A percentile compares a stretch with the other conserved stretches of the same genome.
Conservation (phyloP, 2,329 filamentous ascomycete species). For the Cladosporium sp. region DNA sequence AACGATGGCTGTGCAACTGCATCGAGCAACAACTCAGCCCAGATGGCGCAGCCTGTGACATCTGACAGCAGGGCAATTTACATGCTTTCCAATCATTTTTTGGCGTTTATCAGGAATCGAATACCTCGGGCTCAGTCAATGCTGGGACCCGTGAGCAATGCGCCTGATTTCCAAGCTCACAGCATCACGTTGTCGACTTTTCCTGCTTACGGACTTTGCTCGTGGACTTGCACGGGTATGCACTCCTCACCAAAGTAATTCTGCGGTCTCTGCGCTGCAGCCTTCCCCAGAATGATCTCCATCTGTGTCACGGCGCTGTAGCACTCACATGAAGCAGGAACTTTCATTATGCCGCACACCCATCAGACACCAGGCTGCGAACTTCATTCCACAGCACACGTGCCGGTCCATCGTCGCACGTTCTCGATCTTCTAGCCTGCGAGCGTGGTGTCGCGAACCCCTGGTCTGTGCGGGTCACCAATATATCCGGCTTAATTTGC, state of each 20-base stretch:
- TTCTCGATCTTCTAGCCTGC: slow-evolving; percentile 12
- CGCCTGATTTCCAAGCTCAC: not conserved
- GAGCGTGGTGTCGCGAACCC: slow-evolving; percentile 17
- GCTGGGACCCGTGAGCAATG: not conserved
- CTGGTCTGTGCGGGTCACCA: slow-evolving; percentile 23
- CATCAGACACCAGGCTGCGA: slow-evolving; percentile 8
- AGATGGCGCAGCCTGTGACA: slow-evolving; percentile 3
- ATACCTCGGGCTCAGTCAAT: not conserved
- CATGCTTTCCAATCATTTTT: not conserved
- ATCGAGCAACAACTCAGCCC: not conserved
- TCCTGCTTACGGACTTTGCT: not conserved
- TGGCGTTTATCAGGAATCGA: not conserved
- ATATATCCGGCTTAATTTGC: not conserved
- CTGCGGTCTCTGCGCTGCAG: slow-evolving; percentile 4
- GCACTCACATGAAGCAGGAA: slow-evolving; percentile 11
- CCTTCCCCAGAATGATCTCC: slow-evolving; percentile 3
- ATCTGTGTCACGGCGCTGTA: not conserved
- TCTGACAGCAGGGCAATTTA: slow-evolving; percentile 3
- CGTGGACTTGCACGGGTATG: not conserved
- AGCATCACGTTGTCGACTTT: not conserved
- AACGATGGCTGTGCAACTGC: not conserved
- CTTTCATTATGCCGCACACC: not conserved
- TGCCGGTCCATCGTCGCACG: slow-evolving; percentile 23
- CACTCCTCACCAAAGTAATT: slow-evolving; percentile 2
- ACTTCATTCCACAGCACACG: slow-evolving; percentile 21